Evolutionary conservation across 1,139 yeast genomes (phyloP).

Genomic region (Pichia sp.): DNA sequence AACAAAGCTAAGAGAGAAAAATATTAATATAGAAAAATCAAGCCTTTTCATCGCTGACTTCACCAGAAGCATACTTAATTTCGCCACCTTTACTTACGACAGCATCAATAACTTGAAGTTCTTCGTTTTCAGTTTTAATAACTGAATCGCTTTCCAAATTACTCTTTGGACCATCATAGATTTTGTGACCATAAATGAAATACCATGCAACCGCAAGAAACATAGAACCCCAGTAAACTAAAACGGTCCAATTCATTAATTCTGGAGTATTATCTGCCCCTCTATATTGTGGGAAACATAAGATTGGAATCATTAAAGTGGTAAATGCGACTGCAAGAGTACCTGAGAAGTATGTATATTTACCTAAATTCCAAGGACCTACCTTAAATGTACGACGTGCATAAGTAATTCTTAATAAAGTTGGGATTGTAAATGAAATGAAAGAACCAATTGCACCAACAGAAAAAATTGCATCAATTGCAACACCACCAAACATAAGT

Average conservation of each 20-base stretch:
- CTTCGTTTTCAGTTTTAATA: conserved; percentile 13
- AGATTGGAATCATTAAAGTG: conserved; percentile 55
- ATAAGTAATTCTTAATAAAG: conserved; percentile 53
- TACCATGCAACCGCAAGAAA: conserved; percentile 48
- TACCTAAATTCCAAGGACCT: conserved; percentile 71
- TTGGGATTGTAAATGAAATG: conserved; percentile 65
- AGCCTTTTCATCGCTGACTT: conserved; percentile 6
- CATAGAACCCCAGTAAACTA: conserved; percentile 65
- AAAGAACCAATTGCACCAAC: conserved; percentile 74
- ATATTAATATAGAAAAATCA: neutral
- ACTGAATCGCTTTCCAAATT: conserved; percentile 37
- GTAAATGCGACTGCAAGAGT: conserved; percentile 43
- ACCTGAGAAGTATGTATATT: conserved; percentile 45
- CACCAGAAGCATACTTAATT: conserved; percentile 9
- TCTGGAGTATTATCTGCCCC: conserved; percentile 44
- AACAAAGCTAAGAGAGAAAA: neutral
- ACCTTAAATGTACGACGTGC: conserved; percentile 49
- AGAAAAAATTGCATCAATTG: conserved; percentile 70
- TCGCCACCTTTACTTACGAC: conserved; percentile 17
- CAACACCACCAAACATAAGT: conserved; percentile 62
- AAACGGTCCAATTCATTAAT: conserved; percentile 65
- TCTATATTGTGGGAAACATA: conserved; percentile 55
- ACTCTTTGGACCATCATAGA: conserved; percentile 66
- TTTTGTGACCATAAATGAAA: conserved; percentile 51
- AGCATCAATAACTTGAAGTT: conserved; percentile 18